A percentile compares a stretch with the other conserved stretches of the same genome.
These are phyloP conservation scores for Scedosporium apiospermum DNA, from an alignment of 2,329 filamentous ascomycete genomes.

Conservation along the genomic window DNA sequence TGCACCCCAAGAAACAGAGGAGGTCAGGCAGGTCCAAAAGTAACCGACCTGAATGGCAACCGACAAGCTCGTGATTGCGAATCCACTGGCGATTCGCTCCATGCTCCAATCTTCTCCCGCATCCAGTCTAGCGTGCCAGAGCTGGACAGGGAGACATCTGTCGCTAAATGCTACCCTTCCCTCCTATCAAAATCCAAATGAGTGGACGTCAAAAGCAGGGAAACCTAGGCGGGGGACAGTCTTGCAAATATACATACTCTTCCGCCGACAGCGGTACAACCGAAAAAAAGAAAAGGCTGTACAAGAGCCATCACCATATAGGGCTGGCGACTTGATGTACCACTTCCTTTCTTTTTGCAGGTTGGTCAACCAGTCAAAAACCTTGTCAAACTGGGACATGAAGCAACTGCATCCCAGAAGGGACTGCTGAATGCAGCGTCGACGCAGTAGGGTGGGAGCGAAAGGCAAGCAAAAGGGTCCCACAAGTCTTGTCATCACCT, in stretches of 20 bases:
- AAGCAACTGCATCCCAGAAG: neutral
- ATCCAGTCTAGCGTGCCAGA: neutral
- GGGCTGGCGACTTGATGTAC: neutral
- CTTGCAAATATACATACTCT: neutral
- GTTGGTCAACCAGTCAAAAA: neutral
- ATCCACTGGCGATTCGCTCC: neutral
- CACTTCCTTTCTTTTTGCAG: neutral
- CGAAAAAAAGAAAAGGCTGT: too few relatives aligned
- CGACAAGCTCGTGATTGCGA: neutral
- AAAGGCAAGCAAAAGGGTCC: neutral
- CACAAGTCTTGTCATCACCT: neutral
- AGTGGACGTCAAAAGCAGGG: neutral
- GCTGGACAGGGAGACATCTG: neutral
- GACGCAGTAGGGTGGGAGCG: slow-evolving; percentile 1
- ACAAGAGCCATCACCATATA: too few relatives aligned
- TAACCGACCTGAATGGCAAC: too few relatives aligned
- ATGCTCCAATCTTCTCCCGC: neutral
- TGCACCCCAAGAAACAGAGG: too few relatives aligned
- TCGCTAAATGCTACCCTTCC: neutral
- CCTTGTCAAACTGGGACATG: neutral
- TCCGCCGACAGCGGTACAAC: neutral
- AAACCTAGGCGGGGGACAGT: neutral
- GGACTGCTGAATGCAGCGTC: neutral
- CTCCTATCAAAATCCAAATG: neutral
- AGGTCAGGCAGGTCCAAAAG: too few relatives aligned